These are phyloP conservation scores for Gastrodia elata DNA, from an alignment of 106 monocot genomes.

Conservation along the genomic window DNA sequence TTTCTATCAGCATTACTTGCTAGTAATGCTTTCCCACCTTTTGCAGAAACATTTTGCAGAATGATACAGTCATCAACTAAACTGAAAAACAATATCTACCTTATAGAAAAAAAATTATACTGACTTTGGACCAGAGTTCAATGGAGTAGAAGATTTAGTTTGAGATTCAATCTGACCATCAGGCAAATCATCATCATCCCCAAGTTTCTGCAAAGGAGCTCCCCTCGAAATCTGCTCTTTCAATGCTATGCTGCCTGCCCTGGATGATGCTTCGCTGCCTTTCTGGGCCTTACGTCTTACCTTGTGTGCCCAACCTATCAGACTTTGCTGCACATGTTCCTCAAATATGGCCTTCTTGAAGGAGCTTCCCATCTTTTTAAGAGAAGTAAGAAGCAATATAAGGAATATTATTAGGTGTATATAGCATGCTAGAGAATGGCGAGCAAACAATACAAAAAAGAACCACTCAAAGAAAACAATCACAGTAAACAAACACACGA, in stretches of 20 bases:
- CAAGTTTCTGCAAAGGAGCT: slow-evolving; percentile 8
- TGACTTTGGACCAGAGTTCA: not conserved
- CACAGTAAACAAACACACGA: no score
- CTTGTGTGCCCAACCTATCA: slow-evolving; percentile 52
- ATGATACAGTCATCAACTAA: not conserved
- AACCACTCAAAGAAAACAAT: no score
- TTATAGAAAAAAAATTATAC: not conserved
- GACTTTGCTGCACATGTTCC: slow-evolving; percentile 49
- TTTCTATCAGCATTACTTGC: not conserved
- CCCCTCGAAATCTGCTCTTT: not conserved
- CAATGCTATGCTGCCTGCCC: not conserved
- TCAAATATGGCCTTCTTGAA: slow-evolving; percentile 69
- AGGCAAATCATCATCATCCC: not conserved
- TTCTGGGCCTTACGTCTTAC: slow-evolving; percentile 22
- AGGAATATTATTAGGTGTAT: not conserved
- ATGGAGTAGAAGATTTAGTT: not conserved
- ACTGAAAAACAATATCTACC: not conserved
- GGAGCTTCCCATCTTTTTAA: slow-evolving; percentile 56
- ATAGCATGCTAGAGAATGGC: not conserved
- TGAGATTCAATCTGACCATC: not conserved
- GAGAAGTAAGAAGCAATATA: not conserved
- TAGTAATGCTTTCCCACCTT: not conserved
- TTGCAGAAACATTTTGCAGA: not conserved
- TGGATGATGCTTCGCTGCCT: not conserved
- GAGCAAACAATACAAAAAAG: no score